Evolutionary conservation across 805 yeast genomes (phyloP).

Genomic region (Hanseniaspora taiwanica): DNA sequence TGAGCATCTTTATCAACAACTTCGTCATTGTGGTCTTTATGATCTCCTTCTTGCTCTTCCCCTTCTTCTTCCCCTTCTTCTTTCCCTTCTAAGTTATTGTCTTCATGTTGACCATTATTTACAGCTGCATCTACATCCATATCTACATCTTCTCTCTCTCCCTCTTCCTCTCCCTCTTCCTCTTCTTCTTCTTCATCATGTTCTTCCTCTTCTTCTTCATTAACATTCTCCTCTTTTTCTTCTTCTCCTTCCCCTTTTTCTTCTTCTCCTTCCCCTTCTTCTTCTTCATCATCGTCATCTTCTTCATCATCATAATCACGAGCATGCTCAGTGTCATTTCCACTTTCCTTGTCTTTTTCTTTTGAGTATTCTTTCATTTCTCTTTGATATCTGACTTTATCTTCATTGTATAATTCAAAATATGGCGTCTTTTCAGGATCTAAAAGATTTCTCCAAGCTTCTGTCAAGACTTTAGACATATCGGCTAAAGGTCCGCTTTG

Average conservation of each 20-base stretch:
- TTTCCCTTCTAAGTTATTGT: constrained; percentile 6
- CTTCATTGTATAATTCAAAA: constrained; percentile 64
- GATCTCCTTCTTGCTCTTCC: constrained; percentile 5
- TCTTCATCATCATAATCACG: constrained; percentile 9
- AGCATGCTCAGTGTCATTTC: constrained; percentile 1
- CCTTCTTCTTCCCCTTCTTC: constrained; percentile 7
- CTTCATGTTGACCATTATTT: constrained; percentile 6
- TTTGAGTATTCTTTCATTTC: constrained; percentile 49
- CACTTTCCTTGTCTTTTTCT: constrained; percentile 8
- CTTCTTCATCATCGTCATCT: constrained; percentile 11
- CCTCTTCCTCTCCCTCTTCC: constrained; percentile 14
- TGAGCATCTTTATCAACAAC: constrained; percentile 7
- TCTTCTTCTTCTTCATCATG: constrained; percentile 20
- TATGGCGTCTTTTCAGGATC: constrained; percentile 62
- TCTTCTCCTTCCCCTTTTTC: constrained; percentile 9
- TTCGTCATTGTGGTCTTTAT: constrained; percentile 2
- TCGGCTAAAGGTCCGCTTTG: constrained; percentile 47
- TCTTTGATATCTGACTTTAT: constrained; percentile 55
- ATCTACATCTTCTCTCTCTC: constrained; percentile 10
- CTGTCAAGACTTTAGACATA: constrained; percentile 66
- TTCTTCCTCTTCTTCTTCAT: constrained; percentile 16
- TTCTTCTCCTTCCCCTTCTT: constrained; percentile 13
- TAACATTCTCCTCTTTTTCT: no score
- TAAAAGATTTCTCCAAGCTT: constrained; percentile 67
- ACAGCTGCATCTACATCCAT: constrained; percentile 7